These are phyloP conservation scores for Reticulascus tulasneorum DNA, from an alignment of 2,329 filamentous ascomycete genomes.

Conservation along the genomic window DNA sequence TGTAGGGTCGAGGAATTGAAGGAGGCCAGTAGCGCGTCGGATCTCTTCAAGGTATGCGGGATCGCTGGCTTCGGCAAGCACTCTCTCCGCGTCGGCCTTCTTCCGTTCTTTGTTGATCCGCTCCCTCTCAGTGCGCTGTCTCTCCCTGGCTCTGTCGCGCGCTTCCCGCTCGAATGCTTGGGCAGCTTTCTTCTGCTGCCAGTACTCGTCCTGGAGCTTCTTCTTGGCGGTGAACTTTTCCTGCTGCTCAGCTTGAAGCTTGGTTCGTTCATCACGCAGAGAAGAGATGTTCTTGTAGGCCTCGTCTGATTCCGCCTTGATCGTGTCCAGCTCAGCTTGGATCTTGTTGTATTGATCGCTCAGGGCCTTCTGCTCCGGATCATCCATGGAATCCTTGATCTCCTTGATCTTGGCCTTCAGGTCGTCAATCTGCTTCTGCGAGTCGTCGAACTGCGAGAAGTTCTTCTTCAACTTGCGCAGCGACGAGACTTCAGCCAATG, in stretches of 20 bases:
- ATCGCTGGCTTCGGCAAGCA: conserved; percentile 76
- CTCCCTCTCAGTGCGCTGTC: conserved; percentile 75
- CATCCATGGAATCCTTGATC: conserved; percentile 83
- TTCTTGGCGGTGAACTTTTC: conserved; percentile 78
- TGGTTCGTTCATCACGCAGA: conserved; percentile 81
- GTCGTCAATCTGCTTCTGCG: conserved; percentile 85
- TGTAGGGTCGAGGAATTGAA: conserved; percentile 85
- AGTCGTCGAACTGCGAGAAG: conserved; percentile 78
- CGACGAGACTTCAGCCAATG: conserved; percentile 74
- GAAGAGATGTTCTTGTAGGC: conserved; percentile 83
- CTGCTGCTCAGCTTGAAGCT: conserved; percentile 80
- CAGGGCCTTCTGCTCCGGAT: conserved; percentile 84
- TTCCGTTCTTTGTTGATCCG: conserved; percentile 67
- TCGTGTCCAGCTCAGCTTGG: conserved; percentile 79
- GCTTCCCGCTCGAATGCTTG: conserved; percentile 80
- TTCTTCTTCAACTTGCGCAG: conserved; percentile 88
- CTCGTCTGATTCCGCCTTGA: conserved; percentile 90
- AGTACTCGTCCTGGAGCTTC: conserved; percentile 88
- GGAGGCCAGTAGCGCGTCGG: conserved; percentile 77
- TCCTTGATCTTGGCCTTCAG: conserved; percentile 83
- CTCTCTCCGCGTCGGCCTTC: conserved; percentile 70
- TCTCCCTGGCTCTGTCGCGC: conserved; percentile 71
- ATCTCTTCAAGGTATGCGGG: conserved; percentile 94
- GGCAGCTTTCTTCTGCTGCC: conserved; percentile 75
- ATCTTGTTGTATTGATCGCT: conserved; percentile 82